Base-by-base conservation (phyloP, 495 filamentous ascomycete genomes). In the Aspergillus biplanus region DNA sequence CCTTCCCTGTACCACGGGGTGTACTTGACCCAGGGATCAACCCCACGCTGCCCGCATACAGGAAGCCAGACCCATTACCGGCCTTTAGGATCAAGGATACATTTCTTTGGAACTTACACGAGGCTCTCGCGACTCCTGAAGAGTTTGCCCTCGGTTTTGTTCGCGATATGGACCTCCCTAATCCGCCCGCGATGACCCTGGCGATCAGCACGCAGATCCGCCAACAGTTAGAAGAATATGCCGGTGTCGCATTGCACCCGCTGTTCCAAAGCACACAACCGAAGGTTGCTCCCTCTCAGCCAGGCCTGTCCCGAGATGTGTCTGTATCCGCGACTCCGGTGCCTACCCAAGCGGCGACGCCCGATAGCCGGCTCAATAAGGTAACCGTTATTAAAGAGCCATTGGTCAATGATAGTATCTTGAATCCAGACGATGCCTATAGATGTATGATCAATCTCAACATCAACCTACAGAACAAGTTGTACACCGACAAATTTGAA, bases 401-500 rank as follows among this genome's bases (percentile, higher is more conserved):
- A 2, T 58, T 80, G 27, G 73, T 78, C 18, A 81, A 80, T 54
- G 75, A 79, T 67, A 85, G 88, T 63, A 81, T 89, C 27, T 73
- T 87, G 53, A 94, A 93, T 73, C 92, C 90, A 6, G 92, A 96
- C 72, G 93, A 97, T 74, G 91, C 91, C 5, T 96, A 97, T 72
- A 86, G 93, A 60, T 97, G 92, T 71, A 88, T 98, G 71, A 86
- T 98, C 69, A 91, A 82, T 54, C 84, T 99, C 27, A 96, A 90
- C 73, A 92, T 99, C 68, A 97, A 97, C 66, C 84, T 98, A 21
- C 89, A 91, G 55, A 96, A 96, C 64, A 88, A 90, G 59, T 87
- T 98, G 16, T 98, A 97, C 75, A 94, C 90, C 5, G 95, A 99
- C 82, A 96, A 91, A 73, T 98, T 99, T 67, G 95, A 99, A 72